Evolutionary conservation across 352 stramenopile genomes (phyloP).

Genomic region (Globisporangium heterothallicum): DNA sequence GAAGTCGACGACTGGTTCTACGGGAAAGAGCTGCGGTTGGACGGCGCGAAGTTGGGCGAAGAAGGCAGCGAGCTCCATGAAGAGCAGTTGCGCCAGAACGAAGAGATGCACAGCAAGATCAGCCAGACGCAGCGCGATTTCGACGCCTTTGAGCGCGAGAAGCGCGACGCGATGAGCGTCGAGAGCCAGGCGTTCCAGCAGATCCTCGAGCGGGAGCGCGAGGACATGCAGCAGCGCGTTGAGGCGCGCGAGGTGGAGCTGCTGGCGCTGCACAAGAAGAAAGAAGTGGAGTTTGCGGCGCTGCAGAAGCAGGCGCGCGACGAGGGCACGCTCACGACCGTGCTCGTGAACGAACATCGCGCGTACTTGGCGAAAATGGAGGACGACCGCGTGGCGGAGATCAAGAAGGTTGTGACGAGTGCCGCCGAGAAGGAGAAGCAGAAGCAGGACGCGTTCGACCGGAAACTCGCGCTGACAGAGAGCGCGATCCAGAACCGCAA

Average conservation of each 20-base stretch:
- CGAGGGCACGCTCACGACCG: constrained; percentile 50
- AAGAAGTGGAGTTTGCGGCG: constrained; percentile 71
- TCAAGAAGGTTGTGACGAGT: constrained; percentile 42
- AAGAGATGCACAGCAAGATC: constrained; percentile 74
- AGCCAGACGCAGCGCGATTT: constrained; percentile 81
- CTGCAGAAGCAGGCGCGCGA: constrained; percentile 59
- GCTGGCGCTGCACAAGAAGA: constrained; percentile 55
- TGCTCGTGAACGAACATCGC: constrained; percentile 79
- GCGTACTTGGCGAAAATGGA: constrained; percentile 78
- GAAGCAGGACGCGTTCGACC: constrained; percentile 72
- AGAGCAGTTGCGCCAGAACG: constrained; percentile 64
- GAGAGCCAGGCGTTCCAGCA: constrained; percentile 61
- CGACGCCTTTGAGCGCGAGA: constrained; percentile 65
- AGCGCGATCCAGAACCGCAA: constrained; percentile 66
- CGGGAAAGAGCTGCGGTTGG: constrained; percentile 78
- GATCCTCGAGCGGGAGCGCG: constrained; percentile 52
- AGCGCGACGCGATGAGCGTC: constrained; percentile 47
- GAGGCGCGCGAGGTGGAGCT: constrained; percentile 78
- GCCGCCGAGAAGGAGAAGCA: constrained; percentile 47
- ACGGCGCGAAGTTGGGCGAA: constrained; percentile 57
- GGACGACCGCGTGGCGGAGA: constrained; percentile 54
- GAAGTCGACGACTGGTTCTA: constrained; percentile 94
- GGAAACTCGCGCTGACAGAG: constrained; percentile 68
- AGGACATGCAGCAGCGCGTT: constrained; percentile 35
- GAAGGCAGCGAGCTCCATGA: constrained; percentile 48